A percentile compares a stretch with the other conserved stretches of the same genome.
phyloP scores from a whole-genome alignment of 1,284 basidiomycete genomes.

The Pyrrhoderma noxium region DNA sequence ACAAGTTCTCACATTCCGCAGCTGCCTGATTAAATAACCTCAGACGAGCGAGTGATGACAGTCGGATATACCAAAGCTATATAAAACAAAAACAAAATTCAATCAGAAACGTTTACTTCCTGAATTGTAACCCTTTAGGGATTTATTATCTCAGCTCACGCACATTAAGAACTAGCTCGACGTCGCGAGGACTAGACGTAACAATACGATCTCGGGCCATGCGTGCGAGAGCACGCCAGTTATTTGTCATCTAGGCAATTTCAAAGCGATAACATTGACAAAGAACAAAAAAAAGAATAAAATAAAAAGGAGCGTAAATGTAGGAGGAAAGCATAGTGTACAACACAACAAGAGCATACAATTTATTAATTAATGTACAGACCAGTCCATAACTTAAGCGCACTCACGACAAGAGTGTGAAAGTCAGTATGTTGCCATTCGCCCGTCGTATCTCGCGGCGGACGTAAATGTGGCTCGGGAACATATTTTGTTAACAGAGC shows the following conservation, averaged over 20 bases:
- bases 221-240: constrained; percentile 70
- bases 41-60: constrained; percentile 68
- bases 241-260: constrained; percentile 63
- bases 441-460: constrained; percentile 61
- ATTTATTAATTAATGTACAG: constrained; percentile 12
- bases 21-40: constrained; percentile 76
- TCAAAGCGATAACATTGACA: not conserved
- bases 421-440: constrained; percentile 65
- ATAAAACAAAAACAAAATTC: not conserved
- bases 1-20: constrained; percentile 74
- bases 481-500: constrained; percentile 76
- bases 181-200: constrained; percentile 55
- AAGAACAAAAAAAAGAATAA: constrained; percentile 2
- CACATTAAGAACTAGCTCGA: constrained; percentile 59
- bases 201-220: constrained; percentile 75
- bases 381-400: constrained; percentile 12
- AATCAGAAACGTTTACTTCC: not conserved
- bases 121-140: not conserved
- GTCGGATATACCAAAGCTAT: constrained; percentile 76
- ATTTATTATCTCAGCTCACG: constrained; percentile 24
- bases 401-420: constrained; percentile 67
- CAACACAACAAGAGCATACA: constrained; percentile 3
- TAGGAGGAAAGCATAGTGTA: not conserved
- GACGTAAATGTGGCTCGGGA: constrained; percentile 62
- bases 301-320: constrained; percentile 1